Evolutionary conservation across 345 rosid genomes (phyloP).

Genomic region (Linum tenue): DNA sequence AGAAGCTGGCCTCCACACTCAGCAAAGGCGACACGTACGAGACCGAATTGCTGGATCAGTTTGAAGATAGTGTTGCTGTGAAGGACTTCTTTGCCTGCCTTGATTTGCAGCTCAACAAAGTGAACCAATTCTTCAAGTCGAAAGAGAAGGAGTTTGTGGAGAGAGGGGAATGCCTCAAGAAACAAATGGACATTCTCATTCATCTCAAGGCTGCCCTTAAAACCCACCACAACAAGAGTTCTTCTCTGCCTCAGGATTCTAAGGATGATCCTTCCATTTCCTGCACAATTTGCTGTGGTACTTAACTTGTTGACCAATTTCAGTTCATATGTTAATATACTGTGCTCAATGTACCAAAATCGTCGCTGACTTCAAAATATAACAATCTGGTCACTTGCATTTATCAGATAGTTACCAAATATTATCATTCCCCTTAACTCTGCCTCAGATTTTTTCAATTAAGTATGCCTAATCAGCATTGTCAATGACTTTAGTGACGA

Average conservation of each 20-base stretch:
- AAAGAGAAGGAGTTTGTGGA: constrained; percentile 89
- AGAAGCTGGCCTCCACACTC: not conserved
- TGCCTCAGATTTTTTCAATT: too few species aligned
- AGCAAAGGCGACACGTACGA: constrained; percentile 34
- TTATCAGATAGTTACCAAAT: too few species aligned
- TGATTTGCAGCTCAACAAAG: constrained; percentile 88
- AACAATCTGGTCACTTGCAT: too few species aligned
- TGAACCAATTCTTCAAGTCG: constrained; percentile 66
- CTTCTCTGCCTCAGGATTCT: constrained; percentile 33
- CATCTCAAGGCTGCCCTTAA: constrained; percentile 60
- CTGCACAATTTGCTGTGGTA: constrained; percentile 77
- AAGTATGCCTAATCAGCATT: too few species aligned
- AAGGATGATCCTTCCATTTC: constrained; percentile 73
- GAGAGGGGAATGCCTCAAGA: constrained; percentile 76
- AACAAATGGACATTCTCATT: constrained; percentile 75
- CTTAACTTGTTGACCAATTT: not conserved
- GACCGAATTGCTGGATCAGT: constrained; percentile 75
- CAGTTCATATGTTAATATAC: too few species aligned
- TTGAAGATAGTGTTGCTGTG: constrained; percentile 69
- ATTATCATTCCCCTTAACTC: too few species aligned
- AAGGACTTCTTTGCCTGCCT: constrained; percentile 67
- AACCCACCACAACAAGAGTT: constrained; percentile 38
- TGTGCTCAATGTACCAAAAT: too few species aligned
- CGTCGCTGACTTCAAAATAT: too few species aligned
- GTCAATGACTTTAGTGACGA: too few species aligned